These are phyloP conservation scores for Chrysoporthe puriensis DNA, from an alignment of 2,329 filamentous ascomycete species.

Conservation along the genomic window DNA sequence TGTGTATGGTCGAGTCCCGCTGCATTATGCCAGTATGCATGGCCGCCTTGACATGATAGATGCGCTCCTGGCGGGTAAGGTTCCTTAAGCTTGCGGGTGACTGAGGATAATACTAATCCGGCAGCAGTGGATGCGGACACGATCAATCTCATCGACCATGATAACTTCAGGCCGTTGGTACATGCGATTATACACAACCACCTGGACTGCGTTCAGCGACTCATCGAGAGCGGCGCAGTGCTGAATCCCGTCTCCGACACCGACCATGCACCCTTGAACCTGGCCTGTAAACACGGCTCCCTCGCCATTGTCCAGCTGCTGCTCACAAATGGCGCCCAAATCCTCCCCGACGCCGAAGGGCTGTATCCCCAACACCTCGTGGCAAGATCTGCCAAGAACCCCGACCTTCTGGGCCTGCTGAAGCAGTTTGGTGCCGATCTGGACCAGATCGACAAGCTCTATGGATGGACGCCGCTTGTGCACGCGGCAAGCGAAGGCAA, in stretches of 20 bases:
- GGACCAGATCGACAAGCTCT: constrained; percentile 91
- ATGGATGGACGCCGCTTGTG: constrained; percentile 95
- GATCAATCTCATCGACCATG: constrained; percentile 87
- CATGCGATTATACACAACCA: constrained; percentile 92
- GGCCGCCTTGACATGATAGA: constrained; percentile 84
- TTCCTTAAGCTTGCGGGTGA: background rate
- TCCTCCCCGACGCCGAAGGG: constrained; percentile 94
- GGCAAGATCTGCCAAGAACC: constrained; percentile 82
- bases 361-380: constrained; percentile 97
- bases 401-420: constrained; percentile 77
- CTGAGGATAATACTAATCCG: background rate
- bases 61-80: constrained; percentile 66
- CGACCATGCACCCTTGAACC: constrained; percentile 91
- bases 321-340: constrained; percentile 75
- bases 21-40: constrained; percentile 97
- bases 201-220: constrained; percentile 75
- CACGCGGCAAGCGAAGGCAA: constrained; percentile 97
- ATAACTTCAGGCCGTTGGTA: constrained; percentile 95
- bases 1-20: constrained; percentile 89
- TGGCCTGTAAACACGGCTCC: constrained; percentile 93
- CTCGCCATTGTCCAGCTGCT: constrained; percentile 83
- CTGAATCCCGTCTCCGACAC: constrained; percentile 84
- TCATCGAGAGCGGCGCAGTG: constrained; percentile 78
- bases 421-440: constrained; percentile 87
- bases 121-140: constrained; percentile 62